Evolutionary conservation across 2,329 filamentous ascomycete genomes (phyloP).

Genomic region (Arthrinium phaeospermum): DNA sequence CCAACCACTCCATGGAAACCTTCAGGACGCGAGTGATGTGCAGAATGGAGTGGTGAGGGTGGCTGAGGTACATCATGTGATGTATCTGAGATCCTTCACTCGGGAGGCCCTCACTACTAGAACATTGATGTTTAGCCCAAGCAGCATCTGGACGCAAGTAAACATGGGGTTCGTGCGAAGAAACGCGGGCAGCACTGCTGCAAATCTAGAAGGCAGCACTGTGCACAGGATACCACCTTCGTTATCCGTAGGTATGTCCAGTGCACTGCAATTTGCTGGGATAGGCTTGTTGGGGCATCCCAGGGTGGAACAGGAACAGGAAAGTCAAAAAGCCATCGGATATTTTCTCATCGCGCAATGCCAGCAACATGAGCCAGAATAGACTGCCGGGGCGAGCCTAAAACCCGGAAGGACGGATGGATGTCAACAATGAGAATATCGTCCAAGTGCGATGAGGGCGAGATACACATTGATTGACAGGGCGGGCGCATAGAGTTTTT

Average conservation of each 20-base stretch:
- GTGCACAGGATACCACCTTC: background rate
- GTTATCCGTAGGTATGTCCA: background rate
- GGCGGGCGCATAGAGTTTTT: slow-evolving; percentile 2
- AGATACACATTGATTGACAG: background rate
- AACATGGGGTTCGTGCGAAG: background rate
- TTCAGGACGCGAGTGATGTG: background rate
- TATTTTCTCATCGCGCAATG: background rate
- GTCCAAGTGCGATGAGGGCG: background rate
- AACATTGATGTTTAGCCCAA: background rate
- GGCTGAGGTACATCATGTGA: too few species aligned
- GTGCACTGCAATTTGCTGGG: background rate
- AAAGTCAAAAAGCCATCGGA: slow-evolving; percentile 4
- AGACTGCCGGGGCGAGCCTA: background rate
- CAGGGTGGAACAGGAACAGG: background rate
- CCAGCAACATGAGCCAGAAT: background rate
- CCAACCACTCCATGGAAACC: background rate
- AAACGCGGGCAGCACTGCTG: background rate
- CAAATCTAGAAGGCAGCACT: background rate
- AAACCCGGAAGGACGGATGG: background rate
- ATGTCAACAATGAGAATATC: background rate
- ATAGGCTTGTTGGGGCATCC: background rate
- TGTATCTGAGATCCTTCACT: background rate
- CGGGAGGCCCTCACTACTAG: background rate
- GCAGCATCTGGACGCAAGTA: background rate
- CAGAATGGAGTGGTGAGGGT: background rate